A percentile compares a stretch with the other conserved stretches of the same genome.
Evolutionary conservation across 2,329 filamentous ascomycete genomes (phyloP).

Genomic region (Apiospora marii): DNA sequence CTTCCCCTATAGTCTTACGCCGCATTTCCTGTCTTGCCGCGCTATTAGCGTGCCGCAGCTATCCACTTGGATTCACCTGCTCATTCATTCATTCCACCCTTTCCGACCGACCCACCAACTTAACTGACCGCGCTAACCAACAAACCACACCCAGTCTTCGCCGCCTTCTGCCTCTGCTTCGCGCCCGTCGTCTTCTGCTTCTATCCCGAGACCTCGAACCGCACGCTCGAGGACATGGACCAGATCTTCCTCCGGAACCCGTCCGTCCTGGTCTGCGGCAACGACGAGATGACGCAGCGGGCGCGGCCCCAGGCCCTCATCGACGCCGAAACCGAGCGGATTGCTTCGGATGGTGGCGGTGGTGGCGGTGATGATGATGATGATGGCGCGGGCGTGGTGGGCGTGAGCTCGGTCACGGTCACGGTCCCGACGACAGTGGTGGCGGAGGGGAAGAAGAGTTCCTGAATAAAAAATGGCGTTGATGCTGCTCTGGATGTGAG

Average conservation of each 20-base stretch:
- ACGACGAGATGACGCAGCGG: constrained; percentile 33
- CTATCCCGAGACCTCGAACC: constrained; percentile 53
- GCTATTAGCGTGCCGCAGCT: no score
- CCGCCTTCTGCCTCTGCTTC: constrained; percentile 36
- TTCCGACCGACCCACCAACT: background rate
- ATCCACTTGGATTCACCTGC: no score
- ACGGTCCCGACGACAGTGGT: background rate
- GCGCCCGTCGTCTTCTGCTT: constrained; percentile 52
- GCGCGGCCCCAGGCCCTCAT: constrained; percentile 32
- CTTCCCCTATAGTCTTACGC: background rate
- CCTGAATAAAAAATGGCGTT: background rate
- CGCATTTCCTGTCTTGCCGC: background rate
- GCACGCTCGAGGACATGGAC: constrained; percentile 60
- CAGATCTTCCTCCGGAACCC: constrained; percentile 36
- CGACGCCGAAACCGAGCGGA: constrained; percentile 32
- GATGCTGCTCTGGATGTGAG: background rate
- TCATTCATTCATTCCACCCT: no score
- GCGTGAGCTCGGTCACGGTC: background rate
- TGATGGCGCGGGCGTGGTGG: background rate
- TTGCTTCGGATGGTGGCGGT: constrained; percentile 6
- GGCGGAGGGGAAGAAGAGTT: background rate
- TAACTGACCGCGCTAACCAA: background rate
- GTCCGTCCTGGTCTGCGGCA: constrained; percentile 34
- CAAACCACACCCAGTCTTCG: constrained; percentile 41
- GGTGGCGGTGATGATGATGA: background rate